These are phyloP conservation scores for Phoma herbarum DNA, from an alignment of 2,329 filamentous ascomycete species.

Conservation along the genomic window DNA sequence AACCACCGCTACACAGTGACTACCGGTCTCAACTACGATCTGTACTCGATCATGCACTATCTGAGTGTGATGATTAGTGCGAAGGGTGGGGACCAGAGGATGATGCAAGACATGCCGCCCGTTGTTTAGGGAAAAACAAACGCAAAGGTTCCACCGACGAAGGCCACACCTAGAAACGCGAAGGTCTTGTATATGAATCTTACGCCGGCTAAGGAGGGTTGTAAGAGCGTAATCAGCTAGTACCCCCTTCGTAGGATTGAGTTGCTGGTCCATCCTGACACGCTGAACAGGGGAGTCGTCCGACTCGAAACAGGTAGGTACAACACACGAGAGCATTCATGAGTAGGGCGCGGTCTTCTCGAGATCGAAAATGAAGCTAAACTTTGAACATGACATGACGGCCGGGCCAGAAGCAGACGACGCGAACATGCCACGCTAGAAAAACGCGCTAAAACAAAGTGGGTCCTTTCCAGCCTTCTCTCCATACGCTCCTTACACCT, in stretches of 20 bases:
- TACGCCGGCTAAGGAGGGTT: not conserved
- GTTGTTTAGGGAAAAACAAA: not conserved
- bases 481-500: not conserved
- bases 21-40: conserved; percentile 3
- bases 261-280: too few relatives aligned
- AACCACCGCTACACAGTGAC: conserved; percentile 2
- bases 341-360: too few relatives aligned
- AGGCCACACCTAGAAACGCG: conserved; percentile 4
- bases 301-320: too few relatives aligned
- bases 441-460: not conserved
- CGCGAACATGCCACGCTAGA: not conserved
- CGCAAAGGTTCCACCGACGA: not conserved
- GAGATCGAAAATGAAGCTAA: too few relatives aligned
- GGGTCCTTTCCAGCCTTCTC: not conserved
- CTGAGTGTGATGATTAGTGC: not conserved
- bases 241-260: conserved; percentile 6
- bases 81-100: not conserved
- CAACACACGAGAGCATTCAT: too few relatives aligned
- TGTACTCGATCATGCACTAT: conserved; percentile 21
- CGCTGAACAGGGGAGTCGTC: too few relatives aligned
- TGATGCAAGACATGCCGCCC: not conserved
- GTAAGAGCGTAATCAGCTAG: conserved; percentile 1
- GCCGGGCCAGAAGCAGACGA: not conserved
- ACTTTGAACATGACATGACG: too few relatives aligned
- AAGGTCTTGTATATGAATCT: not conserved